A percentile compares a stretch with the other conserved stretches of the same genome.
phyloP scores from a whole-genome alignment of 495 filamentous ascomycete species.

The Trichoderma parareesei region DNA sequence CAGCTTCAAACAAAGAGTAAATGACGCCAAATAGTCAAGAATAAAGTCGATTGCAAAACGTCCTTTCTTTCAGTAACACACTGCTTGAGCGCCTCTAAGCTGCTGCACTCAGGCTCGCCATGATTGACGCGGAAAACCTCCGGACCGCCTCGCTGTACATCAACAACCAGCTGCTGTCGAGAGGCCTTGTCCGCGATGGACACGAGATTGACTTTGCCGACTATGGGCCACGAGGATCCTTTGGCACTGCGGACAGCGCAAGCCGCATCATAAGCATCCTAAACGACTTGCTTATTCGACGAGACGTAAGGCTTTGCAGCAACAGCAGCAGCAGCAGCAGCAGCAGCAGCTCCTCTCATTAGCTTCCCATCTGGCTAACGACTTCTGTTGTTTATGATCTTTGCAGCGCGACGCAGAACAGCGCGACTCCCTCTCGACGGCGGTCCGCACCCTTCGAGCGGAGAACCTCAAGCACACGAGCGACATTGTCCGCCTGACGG shows the following conservation, averaged over 20 bases:
- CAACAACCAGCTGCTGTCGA: conserved; percentile 88
- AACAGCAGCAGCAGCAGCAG: not conserved
- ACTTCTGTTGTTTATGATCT: no score
- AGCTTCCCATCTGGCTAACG: not conserved
- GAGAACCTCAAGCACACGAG: conserved; percentile 62
- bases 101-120: conserved; percentile 14
- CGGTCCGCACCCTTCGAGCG: conserved; percentile 64
- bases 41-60: not conserved
- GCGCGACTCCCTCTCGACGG: conserved; percentile 69
- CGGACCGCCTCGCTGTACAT: conserved; percentile 87
- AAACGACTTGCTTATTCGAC: conserved; percentile 76
- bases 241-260: conserved; percentile 61
- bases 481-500: conserved; percentile 49
- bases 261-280: conserved; percentile 82
- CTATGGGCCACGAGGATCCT: conserved; percentile 54
- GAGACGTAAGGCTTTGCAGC: conserved; percentile 56
- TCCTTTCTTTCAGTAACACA: not conserved
- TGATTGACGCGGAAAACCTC: conserved; percentile 74
- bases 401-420: conserved; percentile 78
- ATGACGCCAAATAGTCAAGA: not conserved
- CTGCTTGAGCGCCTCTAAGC: not conserved
- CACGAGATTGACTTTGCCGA: conserved; percentile 76
- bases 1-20: not conserved
- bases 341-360: not conserved
- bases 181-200: conserved; percentile 80